A percentile compares a stretch with the other conserved stretches of the same genome.
These are phyloP conservation scores for Beauveria varroae DNA, from an alignment of 2,329 filamentous ascomycete genomes.

Conservation along the genomic window DNA sequence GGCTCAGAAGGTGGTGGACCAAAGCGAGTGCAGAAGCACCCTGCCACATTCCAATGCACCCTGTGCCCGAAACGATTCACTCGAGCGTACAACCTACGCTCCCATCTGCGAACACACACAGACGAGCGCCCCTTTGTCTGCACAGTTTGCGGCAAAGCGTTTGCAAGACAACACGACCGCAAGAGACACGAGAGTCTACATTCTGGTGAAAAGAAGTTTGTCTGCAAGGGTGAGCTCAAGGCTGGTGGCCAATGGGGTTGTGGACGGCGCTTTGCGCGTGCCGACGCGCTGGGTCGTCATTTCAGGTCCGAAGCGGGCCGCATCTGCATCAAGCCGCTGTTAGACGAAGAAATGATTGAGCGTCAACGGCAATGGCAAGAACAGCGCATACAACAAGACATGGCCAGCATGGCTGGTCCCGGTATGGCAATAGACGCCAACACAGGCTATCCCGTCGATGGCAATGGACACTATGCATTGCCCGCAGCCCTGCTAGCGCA, in stretches of 20 bases:
- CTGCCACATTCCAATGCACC: conserved; percentile 90
- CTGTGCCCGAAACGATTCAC: conserved; percentile 95
- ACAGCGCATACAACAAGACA: conserved; percentile 59
- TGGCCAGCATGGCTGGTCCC: conserved; percentile 50
- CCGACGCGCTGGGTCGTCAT: conserved; percentile 87
- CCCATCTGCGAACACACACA: conserved; percentile 90
- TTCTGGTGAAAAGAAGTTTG: conserved; percentile 97
- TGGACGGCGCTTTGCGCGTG: conserved; percentile 84
- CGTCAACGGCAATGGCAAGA: conserved; percentile 69
- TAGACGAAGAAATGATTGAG: conserved; percentile 88
- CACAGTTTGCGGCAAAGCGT: conserved; percentile 93
- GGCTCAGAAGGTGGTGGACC: conserved; percentile 51
- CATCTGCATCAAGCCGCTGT: conserved; percentile 92
- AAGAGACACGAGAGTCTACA: conserved; percentile 96
- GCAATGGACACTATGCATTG: conserved; percentile 56
- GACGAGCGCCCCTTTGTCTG: conserved; percentile 97
- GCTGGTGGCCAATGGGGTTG: conserved; percentile 84
- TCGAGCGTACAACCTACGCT: conserved; percentile 90
- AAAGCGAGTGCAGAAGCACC: conserved; percentile 93
- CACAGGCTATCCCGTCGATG: conserved; percentile 50
- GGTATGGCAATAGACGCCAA: conserved; percentile 52
- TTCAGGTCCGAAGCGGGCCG: conserved; percentile 93
- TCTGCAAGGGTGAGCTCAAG: conserved; percentile 87
- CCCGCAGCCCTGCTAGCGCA: conserved; percentile 84
- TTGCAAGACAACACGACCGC: conserved; percentile 92